Evolutionary conservation across 805 yeast genomes (phyloP).

Genomic region (Wickerhamomyces subpelliculosus): DNA sequence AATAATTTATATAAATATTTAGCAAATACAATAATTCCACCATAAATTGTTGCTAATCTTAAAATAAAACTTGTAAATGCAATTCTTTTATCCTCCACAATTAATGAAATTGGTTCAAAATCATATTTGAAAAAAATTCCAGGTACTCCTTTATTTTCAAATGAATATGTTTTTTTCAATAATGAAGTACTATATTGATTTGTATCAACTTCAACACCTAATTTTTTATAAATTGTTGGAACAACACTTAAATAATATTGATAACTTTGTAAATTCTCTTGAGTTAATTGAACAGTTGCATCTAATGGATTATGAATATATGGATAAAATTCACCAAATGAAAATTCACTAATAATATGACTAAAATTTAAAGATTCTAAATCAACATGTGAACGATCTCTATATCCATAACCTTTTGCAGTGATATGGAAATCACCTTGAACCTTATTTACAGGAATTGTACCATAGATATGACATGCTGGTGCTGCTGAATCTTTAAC

Average conservation of each 20-base stretch:
- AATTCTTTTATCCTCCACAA: constrained; percentile 63
- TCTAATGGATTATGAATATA: constrained; percentile 85
- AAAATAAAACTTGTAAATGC: constrained; percentile 74
- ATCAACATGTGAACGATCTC: constrained; percentile 37
- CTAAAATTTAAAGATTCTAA: constrained; percentile 61
- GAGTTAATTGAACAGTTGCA: constrained; percentile 52
- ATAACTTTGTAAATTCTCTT: constrained; percentile 41
- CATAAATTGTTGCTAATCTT: constrained; percentile 71
- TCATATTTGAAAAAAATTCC: constrained; percentile 82
- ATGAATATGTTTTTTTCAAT: constrained; percentile 27
- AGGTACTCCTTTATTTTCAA: constrained; percentile 37
- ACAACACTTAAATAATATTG: constrained; percentile 73
- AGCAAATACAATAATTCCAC: constrained; percentile 70
- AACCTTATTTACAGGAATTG: constrained; percentile 79
- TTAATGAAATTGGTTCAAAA: constrained; percentile 78
- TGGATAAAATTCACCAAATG: constrained; percentile 89
- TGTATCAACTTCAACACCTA: constrained; percentile 72
- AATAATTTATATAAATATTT: constrained; percentile 54
- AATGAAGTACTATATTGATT: constrained; percentile 77
- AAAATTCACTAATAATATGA: constrained; percentile 79
- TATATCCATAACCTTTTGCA: constrained; percentile 64
- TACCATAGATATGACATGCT: constrained; percentile 84
- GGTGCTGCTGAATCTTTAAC: constrained; percentile 44
- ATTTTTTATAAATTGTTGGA: constrained; percentile 66
- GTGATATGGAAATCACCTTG: constrained; percentile 81